Conservation (phyloP, 441 rosid species). For the Adansonia rubrostipa region DNA sequence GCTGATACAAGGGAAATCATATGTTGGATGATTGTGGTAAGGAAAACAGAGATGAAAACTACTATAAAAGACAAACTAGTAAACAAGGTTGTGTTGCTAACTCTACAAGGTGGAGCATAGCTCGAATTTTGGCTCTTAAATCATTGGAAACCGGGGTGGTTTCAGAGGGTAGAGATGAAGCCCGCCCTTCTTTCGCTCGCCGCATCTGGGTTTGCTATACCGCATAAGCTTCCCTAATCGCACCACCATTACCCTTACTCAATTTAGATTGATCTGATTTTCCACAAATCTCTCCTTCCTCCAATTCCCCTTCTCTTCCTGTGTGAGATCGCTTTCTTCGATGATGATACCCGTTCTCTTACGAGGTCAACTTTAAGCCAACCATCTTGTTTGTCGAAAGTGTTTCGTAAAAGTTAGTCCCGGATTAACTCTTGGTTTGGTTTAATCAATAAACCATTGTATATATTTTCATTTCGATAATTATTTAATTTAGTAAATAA, state of each 20-base stretch:
- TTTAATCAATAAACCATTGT: too few species aligned
- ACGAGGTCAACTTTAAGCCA: too few species aligned
- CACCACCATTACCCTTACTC: conserved; percentile 36
- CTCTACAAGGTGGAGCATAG: not conserved
- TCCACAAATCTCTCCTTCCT: conserved; percentile 60
- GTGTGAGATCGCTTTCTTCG: conserved; percentile 38
- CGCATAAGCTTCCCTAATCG: conserved; percentile 51
- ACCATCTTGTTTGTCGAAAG: too few species aligned
- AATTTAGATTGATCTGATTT: conserved; percentile 56
- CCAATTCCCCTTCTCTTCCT: conserved; percentile 49
- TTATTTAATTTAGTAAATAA: too few species aligned
- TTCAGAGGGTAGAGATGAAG: conserved; percentile 40
- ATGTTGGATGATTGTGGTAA: not conserved
- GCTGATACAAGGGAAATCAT: not conserved
- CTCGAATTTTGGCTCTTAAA: not conserved
- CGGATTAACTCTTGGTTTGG: too few species aligned
- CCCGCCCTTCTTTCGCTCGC: conserved; percentile 25
- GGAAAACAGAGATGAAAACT: not conserved
- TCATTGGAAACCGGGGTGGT: conserved; percentile 53
- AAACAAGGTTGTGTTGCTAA: not conserved
- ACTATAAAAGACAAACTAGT: too few species aligned
- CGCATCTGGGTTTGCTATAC: conserved; percentile 37
- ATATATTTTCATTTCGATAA: too few species aligned
- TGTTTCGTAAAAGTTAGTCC: too few species aligned
- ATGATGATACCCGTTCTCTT: not conserved